Evolutionary conservation across 768 basidiomycete species (phyloP).

Genomic region (Tricholoma sp.): DNA sequence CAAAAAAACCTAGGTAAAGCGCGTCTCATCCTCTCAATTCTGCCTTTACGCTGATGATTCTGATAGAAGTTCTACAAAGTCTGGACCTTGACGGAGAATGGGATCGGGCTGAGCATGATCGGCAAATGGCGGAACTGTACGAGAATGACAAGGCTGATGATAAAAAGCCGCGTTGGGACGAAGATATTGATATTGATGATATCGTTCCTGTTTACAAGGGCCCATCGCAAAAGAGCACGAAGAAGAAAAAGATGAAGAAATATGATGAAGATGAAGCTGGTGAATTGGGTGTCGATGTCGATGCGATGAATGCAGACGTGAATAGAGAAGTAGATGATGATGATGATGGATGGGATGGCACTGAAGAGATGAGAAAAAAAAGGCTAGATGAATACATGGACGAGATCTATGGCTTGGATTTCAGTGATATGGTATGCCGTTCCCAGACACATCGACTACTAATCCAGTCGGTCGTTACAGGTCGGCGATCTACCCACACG

Average conservation of each 20-base stretch:
- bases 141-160: slow-evolving; percentile 36
- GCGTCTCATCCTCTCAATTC: background rate
- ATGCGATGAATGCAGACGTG: slow-evolving; percentile 45
- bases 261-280: slow-evolving; percentile 33
- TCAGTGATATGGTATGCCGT: slow-evolving; percentile 84
- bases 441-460: background rate
- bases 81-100: slow-evolving; percentile 91
- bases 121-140: slow-evolving; percentile 75
- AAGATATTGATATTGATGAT: slow-evolving; percentile 67
- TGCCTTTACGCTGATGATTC: background rate
- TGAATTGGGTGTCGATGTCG: slow-evolving; percentile 55
- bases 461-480: slow-evolving; percentile 33
- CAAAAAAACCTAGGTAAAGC: slow-evolving; percentile 32
- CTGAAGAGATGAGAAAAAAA: slow-evolving; percentile 85
- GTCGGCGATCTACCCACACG: slow-evolving; percentile 87
- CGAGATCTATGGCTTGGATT: slow-evolving; percentile 84
- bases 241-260: slow-evolving; percentile 48
- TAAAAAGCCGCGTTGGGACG: slow-evolving; percentile 84
- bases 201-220: slow-evolving; percentile 20
- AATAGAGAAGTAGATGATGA: slow-evolving; percentile 39
- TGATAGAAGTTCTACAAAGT: slow-evolving; percentile 47
- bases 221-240: slow-evolving; percentile 35
- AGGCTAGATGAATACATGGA: slow-evolving; percentile 88
- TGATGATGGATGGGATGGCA: slow-evolving; percentile 77
- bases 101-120: slow-evolving; percentile 82